These are phyloP conservation scores for Camelina laxa DNA, from an alignment of 345 rosid genomes.

Conservation along the genomic window DNA sequence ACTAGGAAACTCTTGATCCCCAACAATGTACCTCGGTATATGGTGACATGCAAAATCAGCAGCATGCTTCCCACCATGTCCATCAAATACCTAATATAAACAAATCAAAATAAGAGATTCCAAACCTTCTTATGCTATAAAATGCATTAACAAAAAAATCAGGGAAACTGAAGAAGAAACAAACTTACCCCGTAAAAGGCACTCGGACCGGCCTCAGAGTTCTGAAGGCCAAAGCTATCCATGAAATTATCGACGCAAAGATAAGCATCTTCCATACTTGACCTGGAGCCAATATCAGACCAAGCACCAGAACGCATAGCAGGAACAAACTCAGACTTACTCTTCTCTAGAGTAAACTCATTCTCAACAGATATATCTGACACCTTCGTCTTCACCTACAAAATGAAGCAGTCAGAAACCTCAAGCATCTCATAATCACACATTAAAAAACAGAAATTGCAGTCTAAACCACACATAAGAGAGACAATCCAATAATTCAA, in stretches of 20 bases:
- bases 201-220: slow-evolving; percentile 55
- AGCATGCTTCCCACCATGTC: slow-evolving; percentile 94
- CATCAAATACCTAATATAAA: slow-evolving; percentile 68
- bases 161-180: slow-evolving; percentile 23
- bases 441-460: neutral
- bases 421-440: neutral
- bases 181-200: slow-evolving; percentile 83
- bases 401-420: slow-evolving; percentile 36
- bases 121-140: neutral
- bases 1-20: slow-evolving; percentile 69
- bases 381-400: slow-evolving; percentile 64
- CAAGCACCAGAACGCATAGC: slow-evolving; percentile 85
- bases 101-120: neutral
- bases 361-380: slow-evolving; percentile 53
- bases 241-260: slow-evolving; percentile 65
- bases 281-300: slow-evolving; percentile 70
- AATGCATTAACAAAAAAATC: neutral
- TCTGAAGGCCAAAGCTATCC: slow-evolving; percentile 55
- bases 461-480: too few species aligned
- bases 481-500: neutral
- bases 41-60: slow-evolving; percentile 76
- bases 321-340: slow-evolving; percentile 56
- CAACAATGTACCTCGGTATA: slow-evolving; percentile 71
- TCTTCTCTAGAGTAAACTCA: slow-evolving; percentile 46
- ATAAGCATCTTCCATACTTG: slow-evolving; percentile 86